Conservation (phyloP, 2,329 filamentous ascomycete species). For the Curvularia eragrostidis region DNA sequence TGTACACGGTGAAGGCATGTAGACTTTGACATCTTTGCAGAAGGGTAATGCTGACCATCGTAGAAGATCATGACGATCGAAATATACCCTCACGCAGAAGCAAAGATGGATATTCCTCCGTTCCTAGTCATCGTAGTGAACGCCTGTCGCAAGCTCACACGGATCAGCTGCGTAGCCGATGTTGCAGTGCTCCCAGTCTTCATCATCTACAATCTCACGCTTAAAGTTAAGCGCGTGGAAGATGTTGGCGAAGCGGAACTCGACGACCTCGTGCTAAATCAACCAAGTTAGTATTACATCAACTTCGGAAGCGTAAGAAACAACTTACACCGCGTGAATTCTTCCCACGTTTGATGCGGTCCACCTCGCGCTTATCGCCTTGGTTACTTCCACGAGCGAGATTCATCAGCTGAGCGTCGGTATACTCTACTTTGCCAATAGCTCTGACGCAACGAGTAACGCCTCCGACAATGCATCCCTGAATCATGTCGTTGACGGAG, state of each 20-base stretch:
- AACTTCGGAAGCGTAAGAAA: not conserved
- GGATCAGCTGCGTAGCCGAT: conserved; percentile 55
- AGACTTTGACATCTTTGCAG: not conserved
- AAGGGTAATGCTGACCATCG: not conserved
- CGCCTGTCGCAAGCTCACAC: conserved; percentile 39
- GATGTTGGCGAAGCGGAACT: conserved; percentile 58
- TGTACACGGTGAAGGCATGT: not conserved
- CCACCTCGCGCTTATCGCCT: conserved; percentile 51
- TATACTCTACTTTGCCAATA: conserved; percentile 51
- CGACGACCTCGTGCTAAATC: conserved; percentile 51
- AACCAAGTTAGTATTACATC: conserved; percentile 14
- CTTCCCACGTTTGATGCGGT: conserved; percentile 53
- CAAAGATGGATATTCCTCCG: conserved; percentile 9
- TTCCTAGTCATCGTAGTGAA: conserved; percentile 37
- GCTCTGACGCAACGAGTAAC: conserved; percentile 57
- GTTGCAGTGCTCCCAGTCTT: conserved; percentile 57
- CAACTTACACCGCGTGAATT: conserved; percentile 51
- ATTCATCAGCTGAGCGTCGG: conserved; percentile 46
- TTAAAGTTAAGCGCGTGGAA: conserved; percentile 56
- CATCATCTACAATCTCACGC: conserved; percentile 47
- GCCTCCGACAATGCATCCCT: conserved; percentile 50
- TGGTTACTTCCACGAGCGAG: conserved; percentile 47
- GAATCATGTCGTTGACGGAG: conserved; percentile 52
- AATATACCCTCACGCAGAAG: not conserved
- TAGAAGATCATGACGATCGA: no score